phyloP scores from a whole-genome alignment of 139 green algal genomes.

The Trebouxia sp. region DNA sequence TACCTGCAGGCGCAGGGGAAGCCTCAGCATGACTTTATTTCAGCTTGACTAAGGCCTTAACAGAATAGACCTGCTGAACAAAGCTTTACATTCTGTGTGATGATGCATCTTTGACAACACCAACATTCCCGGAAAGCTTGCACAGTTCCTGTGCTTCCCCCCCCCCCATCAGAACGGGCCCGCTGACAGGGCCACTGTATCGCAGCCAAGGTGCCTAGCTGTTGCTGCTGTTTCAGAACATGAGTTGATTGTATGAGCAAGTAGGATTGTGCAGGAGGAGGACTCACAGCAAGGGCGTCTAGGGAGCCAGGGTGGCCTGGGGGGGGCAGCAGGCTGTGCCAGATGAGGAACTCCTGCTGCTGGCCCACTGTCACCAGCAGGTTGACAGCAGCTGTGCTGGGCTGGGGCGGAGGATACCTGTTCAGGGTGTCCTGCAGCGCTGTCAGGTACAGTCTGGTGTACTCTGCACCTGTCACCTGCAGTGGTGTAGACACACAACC shows the following conservation, averaged over 20 bases:
- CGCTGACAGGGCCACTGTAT: no score
- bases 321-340: conserved; percentile 43
- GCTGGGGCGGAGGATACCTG: conserved; percentile 46
- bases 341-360: conserved; percentile 43
- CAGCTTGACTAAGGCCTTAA: neutral
- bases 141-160: no score
- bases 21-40: neutral
- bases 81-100: no score
- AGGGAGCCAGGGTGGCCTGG: conserved; percentile 39
- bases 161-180: no score
- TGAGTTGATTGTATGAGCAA: neutral
- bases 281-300: conserved; percentile 41
- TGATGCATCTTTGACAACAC: no score
- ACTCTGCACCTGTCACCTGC: conserved; percentile 22
- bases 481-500: neutral
- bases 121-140: no score
- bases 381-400: conserved; percentile 48
- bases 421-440: conserved; percentile 45
- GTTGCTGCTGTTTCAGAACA: no score
- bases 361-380: conserved; percentile 54
- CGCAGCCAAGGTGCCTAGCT: no score
- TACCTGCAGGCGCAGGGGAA: conserved; percentile 28
- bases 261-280: neutral
- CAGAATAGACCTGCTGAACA: neutral
- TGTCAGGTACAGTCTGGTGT: conserved; percentile 31